Evolutionary conservation across 768 basidiomycete species (phyloP), one percentile per base, ranked within the genome.

Genomic region (Rhodotorula taiwanensis): DNA sequence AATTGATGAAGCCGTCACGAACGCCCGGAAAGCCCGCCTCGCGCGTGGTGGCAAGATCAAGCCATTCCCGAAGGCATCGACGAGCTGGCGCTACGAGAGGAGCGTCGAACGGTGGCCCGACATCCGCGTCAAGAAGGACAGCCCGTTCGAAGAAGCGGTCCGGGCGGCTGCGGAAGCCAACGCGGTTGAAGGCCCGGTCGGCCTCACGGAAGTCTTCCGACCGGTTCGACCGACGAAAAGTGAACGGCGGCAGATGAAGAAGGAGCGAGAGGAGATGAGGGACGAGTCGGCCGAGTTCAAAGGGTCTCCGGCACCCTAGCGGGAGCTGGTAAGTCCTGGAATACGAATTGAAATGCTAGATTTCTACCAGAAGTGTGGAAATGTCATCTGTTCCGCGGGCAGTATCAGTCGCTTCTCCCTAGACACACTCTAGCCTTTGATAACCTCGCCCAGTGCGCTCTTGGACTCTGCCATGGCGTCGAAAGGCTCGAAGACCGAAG

Each of bases 401-500:
- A 16, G 10, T 39, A 16, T 16, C 36, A 39, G 36, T 39, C 36
- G 36, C 10, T 39, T 9, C 36, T 39, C 16, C 10, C 10, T 39
- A 9, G 10, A 39, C 16, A 39, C 36, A 16, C 36, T 39, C 36
- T 39, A 16, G n/a, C n/a, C n/a, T n/a, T n/a, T n/a, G 28, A 20
- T 7, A 7, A 20, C 15, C 14, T 18, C 49, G 31, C 18, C 30
- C 0, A 7, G 31, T 33, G 21, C 16, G 25, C 39, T 41, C 6
- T 36, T 5, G 7, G 10, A 11, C 27, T 4, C 36, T 27, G 7
- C 13, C n/a, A 58, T 2, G 33, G 56, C 59, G 61, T 65, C 63
- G 2, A 65, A 69, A 23, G 67, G 52, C 6, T 56, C 62, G 2
- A 51, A 56, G 6, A 65, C 65, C 50, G 67, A 69, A 42, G 81